Evolutionary conservation across 1,139 yeast genomes (phyloP).

Genomic region (Yamadazyma taylorii): DNA sequence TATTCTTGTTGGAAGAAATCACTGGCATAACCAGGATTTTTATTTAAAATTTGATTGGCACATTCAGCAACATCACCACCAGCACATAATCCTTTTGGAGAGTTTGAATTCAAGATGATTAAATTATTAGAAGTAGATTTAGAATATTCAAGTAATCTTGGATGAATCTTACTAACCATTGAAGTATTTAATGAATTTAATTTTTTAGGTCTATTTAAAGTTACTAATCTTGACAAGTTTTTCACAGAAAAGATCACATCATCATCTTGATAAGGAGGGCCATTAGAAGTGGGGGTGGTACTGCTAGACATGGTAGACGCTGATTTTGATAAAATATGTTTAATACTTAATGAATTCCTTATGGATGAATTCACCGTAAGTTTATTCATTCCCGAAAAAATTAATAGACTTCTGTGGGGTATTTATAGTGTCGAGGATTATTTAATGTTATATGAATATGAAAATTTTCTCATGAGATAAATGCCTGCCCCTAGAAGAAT

Average conservation of each 20-base stretch:
- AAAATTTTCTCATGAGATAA: neutral
- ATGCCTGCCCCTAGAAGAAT: no score
- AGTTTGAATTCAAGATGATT: slow-evolving; percentile 68
- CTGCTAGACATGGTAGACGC: neutral
- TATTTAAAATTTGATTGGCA: slow-evolving; percentile 50
- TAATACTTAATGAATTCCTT: neutral
- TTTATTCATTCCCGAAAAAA: no score
- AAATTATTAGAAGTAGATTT: slow-evolving; percentile 65
- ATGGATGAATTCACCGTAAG: neutral
- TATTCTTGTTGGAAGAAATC: slow-evolving; percentile 81
- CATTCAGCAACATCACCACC: slow-evolving; percentile 94
- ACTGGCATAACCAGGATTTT: slow-evolving; percentile 54
- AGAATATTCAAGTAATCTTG: slow-evolving; percentile 74
- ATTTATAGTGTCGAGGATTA: slow-evolving; percentile 1
- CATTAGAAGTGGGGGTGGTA: neutral
- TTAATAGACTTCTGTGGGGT: neutral
- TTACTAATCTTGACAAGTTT: slow-evolving; percentile 70
- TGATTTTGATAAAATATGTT: neutral
- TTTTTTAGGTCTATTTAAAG: slow-evolving; percentile 78
- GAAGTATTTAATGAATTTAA: slow-evolving; percentile 80
- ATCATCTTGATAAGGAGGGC: slow-evolving; percentile 15
- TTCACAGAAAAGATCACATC: slow-evolving; percentile 62
- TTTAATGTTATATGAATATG: neutral
- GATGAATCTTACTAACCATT: slow-evolving; percentile 75
- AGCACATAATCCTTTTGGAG: slow-evolving; percentile 69